Conservation (phyloP, 2,329 filamentous ascomycete genomes). For the Curvularia sp. region DNA sequence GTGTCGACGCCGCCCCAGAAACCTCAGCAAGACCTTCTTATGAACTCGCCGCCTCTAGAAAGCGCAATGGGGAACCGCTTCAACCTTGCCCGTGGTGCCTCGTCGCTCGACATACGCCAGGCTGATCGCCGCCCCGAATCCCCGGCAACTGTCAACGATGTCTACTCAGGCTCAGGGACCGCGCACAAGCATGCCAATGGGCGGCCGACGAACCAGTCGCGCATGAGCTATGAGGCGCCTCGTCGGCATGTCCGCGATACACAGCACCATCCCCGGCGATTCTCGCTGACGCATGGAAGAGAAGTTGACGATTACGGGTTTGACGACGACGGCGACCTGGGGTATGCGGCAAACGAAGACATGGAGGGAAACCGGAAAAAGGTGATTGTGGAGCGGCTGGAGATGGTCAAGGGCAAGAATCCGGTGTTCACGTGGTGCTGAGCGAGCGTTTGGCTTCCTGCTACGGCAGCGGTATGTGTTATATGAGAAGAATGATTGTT, state of each 20-base stretch:
- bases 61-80: constrained; percentile 54
- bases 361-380: constrained; percentile 91
- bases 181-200: constrained; percentile 24
- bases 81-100: constrained; percentile 57
- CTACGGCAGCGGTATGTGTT: background rate
- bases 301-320: constrained; percentile 58
- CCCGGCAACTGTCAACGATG: constrained; percentile 46
- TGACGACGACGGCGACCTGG: constrained; percentile 86
- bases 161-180: constrained; percentile 38
- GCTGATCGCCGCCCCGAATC: constrained; percentile 36
- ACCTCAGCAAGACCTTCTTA: constrained; percentile 70
- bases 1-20: constrained; percentile 64
- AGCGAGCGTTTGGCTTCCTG: constrained; percentile 11
- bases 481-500: background rate
- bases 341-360: constrained; percentile 91
- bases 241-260: constrained; percentile 41
- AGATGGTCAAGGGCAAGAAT: constrained; percentile 93
- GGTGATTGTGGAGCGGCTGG: constrained; percentile 94
- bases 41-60: constrained; percentile 63
- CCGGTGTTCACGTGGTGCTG: constrained; percentile 98
- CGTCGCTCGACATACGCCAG: constrained; percentile 50
- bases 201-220: constrained; percentile 41
- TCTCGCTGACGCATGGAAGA: constrained; percentile 60
- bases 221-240: constrained; percentile 54
- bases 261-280: constrained; percentile 52